A percentile compares a stretch with the other conserved stretches of the same genome.
Evolutionary conservation across 352 stramenopile genomes (phyloP).

Genomic region (Globisporangium barbulae): DNA sequence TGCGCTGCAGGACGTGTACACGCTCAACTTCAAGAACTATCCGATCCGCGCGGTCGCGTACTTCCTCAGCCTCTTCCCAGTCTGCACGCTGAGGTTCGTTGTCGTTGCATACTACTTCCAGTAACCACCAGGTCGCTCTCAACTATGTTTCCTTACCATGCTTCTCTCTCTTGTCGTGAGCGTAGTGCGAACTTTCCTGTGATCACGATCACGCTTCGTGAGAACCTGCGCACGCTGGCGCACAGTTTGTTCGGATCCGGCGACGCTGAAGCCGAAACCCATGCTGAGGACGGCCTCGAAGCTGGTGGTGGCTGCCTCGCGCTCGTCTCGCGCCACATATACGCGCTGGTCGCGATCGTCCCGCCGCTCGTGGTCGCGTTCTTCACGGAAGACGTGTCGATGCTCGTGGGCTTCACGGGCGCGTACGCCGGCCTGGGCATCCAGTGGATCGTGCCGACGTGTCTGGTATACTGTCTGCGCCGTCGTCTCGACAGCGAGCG

Average conservation of each 20-base stretch:
- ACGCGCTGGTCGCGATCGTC: constrained; percentile 68
- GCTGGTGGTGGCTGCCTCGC: constrained; percentile 15
- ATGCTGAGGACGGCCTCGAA: constrained; percentile 20
- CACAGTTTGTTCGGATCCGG: constrained; percentile 33
- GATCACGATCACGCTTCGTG: constrained; percentile 84
- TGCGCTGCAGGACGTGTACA: constrained; percentile 78
- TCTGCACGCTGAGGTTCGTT: constrained; percentile 78
- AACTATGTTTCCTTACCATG: neutral
- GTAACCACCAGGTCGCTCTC: neutral
- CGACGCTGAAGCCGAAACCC: constrained; percentile 11
- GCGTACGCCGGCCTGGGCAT: constrained; percentile 84
- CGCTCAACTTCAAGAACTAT: constrained; percentile 87
- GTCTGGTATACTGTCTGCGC: constrained; percentile 71
- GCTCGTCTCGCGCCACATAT: constrained; percentile 59
- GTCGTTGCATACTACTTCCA: neutral
- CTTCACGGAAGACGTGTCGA: constrained; percentile 87
- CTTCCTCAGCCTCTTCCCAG: constrained; percentile 85
- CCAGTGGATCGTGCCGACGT: constrained; percentile 84
- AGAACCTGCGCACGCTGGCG: constrained; percentile 77
- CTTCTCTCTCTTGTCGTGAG: constrained; percentile 3
- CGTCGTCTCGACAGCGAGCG: constrained; percentile 41
- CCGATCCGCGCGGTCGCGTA: constrained; percentile 75
- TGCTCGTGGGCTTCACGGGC: constrained; percentile 85
- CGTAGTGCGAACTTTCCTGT: constrained; percentile 78
- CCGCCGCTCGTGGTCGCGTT: constrained; percentile 79